Evolutionary conservation across 495 filamentous ascomycete species (phyloP), one percentile per base, ranked within the genome.

Genomic region (Patellaria atrata): DNA sequence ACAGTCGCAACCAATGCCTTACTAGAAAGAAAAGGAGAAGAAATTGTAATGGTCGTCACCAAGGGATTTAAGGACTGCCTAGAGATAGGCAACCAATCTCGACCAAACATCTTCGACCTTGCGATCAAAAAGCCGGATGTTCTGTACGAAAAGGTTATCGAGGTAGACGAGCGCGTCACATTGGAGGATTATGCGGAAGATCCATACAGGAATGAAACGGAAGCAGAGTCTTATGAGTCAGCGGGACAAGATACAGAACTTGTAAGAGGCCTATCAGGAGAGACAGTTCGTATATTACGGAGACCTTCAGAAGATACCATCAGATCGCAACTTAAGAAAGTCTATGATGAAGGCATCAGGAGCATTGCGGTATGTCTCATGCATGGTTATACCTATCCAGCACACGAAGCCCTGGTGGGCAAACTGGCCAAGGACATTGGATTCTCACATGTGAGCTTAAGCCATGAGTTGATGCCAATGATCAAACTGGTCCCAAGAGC

Each of bases 61-160:
- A 79, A 82, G 52, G 89, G 89, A 0, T 97, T 97, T 59, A 78
- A 75, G 31, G 89, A 97, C 57, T 83, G 87, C 42, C 65, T 96
- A 14, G 75, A 80, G 23, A 94, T 64, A 45, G 60, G 60, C 1
- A 64, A 64, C 35, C 60, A 64, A 38, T 55, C 50, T 5, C 47
- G 60, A 29, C 60, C 58, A 21, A 59, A 59, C 27, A 64, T 64
- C 39, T 64, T 64, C 37, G 60, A 62, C 37, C 40, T 64, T 14
- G 58, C 61, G 17, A 64, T 64, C 20, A 42, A 52, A 31, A 62
- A 61, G 42, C 60, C 60, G 6, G 60, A 63, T 28, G 60, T 64
- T 19, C 43, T 64, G 34, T 62, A 64, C 38, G 58, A 58, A 38
- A 53, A 42, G 37, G 60, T 64, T 0, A 51, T 64, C 10, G 60